phyloP scores from a whole-genome alignment of 2,329 filamentous ascomycete genomes.

The Arthrobotrys sinensis region DNA sequence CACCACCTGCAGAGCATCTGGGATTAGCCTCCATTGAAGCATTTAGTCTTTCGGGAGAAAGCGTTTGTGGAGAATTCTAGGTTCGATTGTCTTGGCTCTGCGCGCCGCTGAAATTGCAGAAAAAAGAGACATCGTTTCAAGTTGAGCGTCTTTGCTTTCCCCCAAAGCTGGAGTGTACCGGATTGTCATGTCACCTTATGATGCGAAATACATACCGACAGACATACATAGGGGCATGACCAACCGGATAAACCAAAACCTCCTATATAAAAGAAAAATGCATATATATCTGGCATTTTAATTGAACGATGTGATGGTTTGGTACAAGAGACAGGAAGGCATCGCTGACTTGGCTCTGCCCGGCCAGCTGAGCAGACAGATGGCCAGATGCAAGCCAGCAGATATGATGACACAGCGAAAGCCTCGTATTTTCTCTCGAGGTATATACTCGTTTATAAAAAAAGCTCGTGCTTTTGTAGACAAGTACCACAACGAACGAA shows the following conservation, averaged over 20 bases:
- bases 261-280: neutral
- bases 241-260: neutral
- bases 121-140: constrained; percentile 20
- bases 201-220: constrained; percentile 9
- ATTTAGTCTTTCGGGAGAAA: neutral
- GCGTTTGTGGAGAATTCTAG: constrained; percentile 24
- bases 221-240: neutral
- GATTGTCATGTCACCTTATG: constrained; percentile 14
- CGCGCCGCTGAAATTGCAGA: constrained; percentile 16
- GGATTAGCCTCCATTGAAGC: constrained; percentile 17
- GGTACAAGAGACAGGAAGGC: neutral
- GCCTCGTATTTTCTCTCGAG: constrained; percentile 5
- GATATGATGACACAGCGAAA: constrained; percentile 21
- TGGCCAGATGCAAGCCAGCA: constrained; percentile 23
- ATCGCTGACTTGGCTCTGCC: constrained; percentile 6
- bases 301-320: constrained; percentile 9
- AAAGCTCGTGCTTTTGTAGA: constrained; percentile 19
- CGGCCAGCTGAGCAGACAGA: constrained; percentile 1
- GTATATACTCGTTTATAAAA: neutral
- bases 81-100: constrained; percentile 7
- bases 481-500: neutral
- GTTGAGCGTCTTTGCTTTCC: constrained; percentile 14
- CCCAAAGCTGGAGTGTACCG: constrained; percentile 1
- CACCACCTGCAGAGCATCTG: neutral
- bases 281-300: constrained; percentile 3